phyloP scores from a whole-genome alignment of 176 grass and related monocot species.

The Luzula sylvatica region DNA sequence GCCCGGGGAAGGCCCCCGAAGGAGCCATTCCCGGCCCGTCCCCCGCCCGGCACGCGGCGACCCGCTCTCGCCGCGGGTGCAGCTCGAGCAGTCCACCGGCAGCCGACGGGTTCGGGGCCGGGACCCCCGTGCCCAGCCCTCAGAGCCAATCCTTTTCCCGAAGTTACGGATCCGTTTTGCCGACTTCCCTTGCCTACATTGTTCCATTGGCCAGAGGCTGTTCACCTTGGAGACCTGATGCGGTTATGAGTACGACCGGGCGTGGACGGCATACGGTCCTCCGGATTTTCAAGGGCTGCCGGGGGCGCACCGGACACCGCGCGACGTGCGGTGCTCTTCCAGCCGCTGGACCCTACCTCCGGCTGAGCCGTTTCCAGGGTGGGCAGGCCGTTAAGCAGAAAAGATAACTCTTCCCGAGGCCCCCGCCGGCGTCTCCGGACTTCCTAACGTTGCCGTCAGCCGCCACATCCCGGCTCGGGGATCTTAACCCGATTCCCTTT shows the following conservation, averaged over 20 bases:
- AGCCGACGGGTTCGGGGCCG: too few relatives aligned
- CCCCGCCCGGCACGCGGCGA: too few relatives aligned
- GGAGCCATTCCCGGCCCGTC: too few relatives aligned
- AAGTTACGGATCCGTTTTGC: conserved; percentile 43
- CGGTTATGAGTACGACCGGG: conserved; percentile 40
- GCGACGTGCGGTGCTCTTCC: conserved; percentile 43
- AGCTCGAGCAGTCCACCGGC: too few relatives aligned
- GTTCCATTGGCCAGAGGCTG: conserved; percentile 41
- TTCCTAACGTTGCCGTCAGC: conserved; percentile 35
- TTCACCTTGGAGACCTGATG: conserved; percentile 48
- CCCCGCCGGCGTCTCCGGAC: conserved; percentile 36
- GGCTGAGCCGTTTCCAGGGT: conserved; percentile 37
- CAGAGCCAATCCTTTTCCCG: conserved; percentile 54
- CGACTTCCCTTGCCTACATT: conserved; percentile 45
- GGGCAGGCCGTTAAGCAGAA: conserved; percentile 35
- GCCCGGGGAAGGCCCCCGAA: conserved; percentile 23
- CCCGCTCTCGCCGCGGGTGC: too few relatives aligned
- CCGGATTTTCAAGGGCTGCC: conserved; percentile 28
- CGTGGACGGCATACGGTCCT: conserved; percentile 32
- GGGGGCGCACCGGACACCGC: conserved; percentile 22
- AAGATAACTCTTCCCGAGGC: conserved; percentile 46
- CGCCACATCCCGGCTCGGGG: conserved; percentile 31
- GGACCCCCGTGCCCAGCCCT: too few relatives aligned
- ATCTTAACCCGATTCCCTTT: conserved; percentile 42
- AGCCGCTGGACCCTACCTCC: conserved; percentile 37